A percentile compares a stretch with the other conserved stretches of the same genome.
Evolutionary conservation across 2,329 filamentous ascomycete species (phyloP).

Genomic region (Grosmannia clavigera): DNA sequence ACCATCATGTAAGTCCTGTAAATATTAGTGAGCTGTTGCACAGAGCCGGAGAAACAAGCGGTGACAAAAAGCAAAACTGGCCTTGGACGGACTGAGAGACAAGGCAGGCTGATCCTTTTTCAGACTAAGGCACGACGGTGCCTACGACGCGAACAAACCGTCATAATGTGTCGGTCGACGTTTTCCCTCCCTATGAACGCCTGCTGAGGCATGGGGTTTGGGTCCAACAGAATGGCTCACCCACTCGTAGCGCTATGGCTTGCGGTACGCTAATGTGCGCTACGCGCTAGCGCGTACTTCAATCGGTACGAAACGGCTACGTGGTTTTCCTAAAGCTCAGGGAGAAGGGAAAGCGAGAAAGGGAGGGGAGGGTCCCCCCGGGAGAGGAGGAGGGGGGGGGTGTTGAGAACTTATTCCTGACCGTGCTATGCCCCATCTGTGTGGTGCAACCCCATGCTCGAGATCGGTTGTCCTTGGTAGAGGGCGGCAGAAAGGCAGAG

Average conservation of each 20-base stretch:
- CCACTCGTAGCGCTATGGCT: conserved; percentile 3
- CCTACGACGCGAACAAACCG: too few relatives aligned
- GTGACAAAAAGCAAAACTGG: neutral
- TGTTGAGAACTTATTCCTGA: neutral
- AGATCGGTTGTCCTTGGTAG: neutral
- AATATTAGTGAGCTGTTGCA: neutral
- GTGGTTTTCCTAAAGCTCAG: neutral
- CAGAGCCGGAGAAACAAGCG: conserved; percentile 8
- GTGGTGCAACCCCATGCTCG: neutral
- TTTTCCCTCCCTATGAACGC: neutral
- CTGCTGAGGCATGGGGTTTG: neutral
- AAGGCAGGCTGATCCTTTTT: conserved; percentile 1
- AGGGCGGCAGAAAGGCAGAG: neutral
- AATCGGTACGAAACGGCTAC: neutral
- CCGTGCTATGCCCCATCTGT: neutral
- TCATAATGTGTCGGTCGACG: neutral
- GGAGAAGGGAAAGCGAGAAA: neutral
- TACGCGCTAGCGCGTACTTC: neutral
- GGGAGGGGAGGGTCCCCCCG: neutral
- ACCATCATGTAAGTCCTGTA: too few relatives aligned
- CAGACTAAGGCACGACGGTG: neutral
- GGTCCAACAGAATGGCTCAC: conserved; percentile 11
- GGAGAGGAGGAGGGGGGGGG: neutral
- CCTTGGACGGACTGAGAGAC: conserved; percentile 3
- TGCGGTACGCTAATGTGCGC: conserved; percentile 5